phyloP scores from a whole-genome alignment of 495 filamentous ascomycete genomes.

The Aspergillus bridgeri region DNA sequence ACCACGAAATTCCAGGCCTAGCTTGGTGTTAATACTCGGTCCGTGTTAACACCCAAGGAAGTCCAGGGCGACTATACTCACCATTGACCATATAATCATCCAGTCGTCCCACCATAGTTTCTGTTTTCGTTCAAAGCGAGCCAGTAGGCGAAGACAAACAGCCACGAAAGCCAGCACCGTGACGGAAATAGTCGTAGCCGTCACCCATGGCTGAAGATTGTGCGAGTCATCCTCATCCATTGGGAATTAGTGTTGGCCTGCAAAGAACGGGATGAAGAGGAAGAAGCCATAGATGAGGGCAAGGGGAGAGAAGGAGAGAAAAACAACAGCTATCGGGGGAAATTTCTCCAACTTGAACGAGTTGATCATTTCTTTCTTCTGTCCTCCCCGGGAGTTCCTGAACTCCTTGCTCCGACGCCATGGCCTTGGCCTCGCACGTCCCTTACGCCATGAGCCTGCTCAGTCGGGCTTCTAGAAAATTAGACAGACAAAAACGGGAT shows the following conservation, averaged over 20 bases:
- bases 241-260: background rate
- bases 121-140: conserved; percentile 27
- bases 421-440: background rate
- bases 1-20: conserved; percentile 33
- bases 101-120: conserved; percentile 41
- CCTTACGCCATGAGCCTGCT: background rate
- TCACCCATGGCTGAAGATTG: conserved; percentile 33
- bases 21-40: background rate
- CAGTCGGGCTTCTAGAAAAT: background rate
- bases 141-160: conserved; percentile 32
- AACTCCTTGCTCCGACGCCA: background rate
- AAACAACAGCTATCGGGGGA: background rate
- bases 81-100: conserved; percentile 38
- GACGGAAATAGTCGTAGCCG: conserved; percentile 28
- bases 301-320: background rate
- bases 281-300: background rate
- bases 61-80: conserved; percentile 13
- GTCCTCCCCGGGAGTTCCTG: background rate
- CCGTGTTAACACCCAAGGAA: background rate
- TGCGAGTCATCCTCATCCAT: conserved; percentile 10
- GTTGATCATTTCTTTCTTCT: background rate
- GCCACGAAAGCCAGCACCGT: conserved; percentile 30
- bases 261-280: background rate
- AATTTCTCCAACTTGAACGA: background rate
- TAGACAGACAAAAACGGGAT: background rate